Conservation (phyloP, 2,329 filamentous ascomycete species). For the Madurella mycetomatis region DNA sequence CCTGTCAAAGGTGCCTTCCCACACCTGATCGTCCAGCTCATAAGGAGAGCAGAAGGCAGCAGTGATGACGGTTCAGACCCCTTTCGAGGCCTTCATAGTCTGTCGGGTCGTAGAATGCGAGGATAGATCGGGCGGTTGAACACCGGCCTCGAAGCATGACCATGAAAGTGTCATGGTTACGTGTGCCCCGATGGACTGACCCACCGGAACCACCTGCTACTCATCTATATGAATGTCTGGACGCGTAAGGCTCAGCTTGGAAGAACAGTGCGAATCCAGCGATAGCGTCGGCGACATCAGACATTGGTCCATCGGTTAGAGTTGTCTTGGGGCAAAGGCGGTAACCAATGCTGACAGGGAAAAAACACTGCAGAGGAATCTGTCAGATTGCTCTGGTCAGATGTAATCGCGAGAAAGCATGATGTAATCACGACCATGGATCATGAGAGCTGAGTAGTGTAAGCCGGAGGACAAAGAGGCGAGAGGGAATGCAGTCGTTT, state of each 20-base stretch:
- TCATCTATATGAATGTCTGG: neutral
- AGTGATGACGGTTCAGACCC: neutral
- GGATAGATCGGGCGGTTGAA: neutral
- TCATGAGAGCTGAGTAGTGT: constrained; percentile 36
- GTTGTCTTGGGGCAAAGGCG: constrained; percentile 46
- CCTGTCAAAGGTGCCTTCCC: neutral
- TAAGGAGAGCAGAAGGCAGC: neutral
- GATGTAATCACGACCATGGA: constrained; percentile 42
- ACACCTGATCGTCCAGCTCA: neutral
- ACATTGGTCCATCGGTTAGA: constrained; percentile 42
- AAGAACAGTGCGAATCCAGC: constrained; percentile 11
- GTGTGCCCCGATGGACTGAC: neutral
- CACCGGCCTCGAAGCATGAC: neutral
- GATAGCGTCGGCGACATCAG: constrained; percentile 41
- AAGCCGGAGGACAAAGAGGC: no score
- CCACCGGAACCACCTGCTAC: neutral
- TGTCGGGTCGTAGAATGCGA: neutral
- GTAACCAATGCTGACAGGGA: constrained; percentile 48
- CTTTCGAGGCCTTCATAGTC: no score
- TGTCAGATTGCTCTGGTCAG: constrained; percentile 33
- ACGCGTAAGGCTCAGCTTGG: neutral
- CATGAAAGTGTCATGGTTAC: neutral
- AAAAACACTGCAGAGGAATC: constrained; percentile 35
- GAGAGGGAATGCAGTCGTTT: no score
- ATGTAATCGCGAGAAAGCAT: constrained; percentile 37